Evolutionary conservation across 2,329 filamentous ascomycete genomes (phyloP), one percentile per base, ranked within the genome.

Genomic region (Penicillium oxalicum): DNA sequence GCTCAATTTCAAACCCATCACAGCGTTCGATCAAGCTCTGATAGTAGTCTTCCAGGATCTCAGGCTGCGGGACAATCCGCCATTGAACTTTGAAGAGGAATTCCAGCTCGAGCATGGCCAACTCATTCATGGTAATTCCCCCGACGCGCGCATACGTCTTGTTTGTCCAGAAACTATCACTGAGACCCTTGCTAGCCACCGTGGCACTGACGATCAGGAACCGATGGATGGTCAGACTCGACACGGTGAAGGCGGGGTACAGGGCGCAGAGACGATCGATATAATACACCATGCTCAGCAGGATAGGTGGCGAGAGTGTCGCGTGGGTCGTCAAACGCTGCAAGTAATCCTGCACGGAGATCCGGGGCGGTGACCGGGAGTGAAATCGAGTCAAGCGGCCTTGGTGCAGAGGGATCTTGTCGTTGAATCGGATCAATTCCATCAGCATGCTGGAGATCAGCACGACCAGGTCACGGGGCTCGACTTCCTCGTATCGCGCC

Each of bases 251-350:
- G 40, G 91, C 87, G 3, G 88, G 87, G 66, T 96, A 98, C 50
- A 95, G 77, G 9, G 88, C 85, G 70, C 91, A 98, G 24, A 98
- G 79, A 29, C 90, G 85, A 71, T 98, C 93, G 62, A 98, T 97
- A 64, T 97, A 98, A 66, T 94, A 98, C 49, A 98, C 93, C 89
- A 98, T 97, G 59, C 91, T 93, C 33, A 98, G 81, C n/a, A 98
- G 78, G 44, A 98, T 86, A 0, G 93, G 91, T 9, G 93, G 91
- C 5, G 89, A 90, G 3, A 98, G 78, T 0, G 91, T 96, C 26
- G 93, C 93, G 67, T 98, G 93, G 50, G 90, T 89, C 25, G 94
- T 93, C 49, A 98, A 77, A 54, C 93, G 85, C 62, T 93, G 87
- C 33, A 98, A 79, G 66, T 98, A 98, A 67, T 98, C 93, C 53